Base-by-base conservation (phyloP, 495 filamentous ascomycete genomes). In the Saxophila tyrrhenica region DNA sequence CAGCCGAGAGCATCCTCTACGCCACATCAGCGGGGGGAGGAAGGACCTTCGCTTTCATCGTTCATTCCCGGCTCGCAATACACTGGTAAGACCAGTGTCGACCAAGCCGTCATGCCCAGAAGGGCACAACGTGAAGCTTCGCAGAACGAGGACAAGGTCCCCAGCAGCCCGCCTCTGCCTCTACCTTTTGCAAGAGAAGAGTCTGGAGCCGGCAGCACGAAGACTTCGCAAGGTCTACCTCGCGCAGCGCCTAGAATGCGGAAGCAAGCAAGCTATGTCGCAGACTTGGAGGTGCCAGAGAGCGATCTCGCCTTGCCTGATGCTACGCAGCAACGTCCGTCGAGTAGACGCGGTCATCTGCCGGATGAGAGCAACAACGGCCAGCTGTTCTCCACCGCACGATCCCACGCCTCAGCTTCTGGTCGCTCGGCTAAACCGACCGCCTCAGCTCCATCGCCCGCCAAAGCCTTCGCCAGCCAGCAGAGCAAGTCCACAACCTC, bases 61-160 rank as follows among this genome's bases (percentile, higher is more conserved):
- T 62, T 57, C 25, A 51, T 62, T 0, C 59, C 59, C 15, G 59
- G 59, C 0, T 62, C 59, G 21, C 59, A 62, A 41, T 55, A 62
- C 25, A 54, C 51, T 32, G 59, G 59, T n/a, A 58, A 42, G 46
- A 62, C 55, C 9, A 62, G 59, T 42, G 17, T 54, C 24, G 55
- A 58, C 16, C 54, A 54, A 25, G 42, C 54, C 5, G 11, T 17
- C 2, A 2, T 54, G 2, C 22, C 19, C 21, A 25, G 17, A 3
- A 35, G 32, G 17, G 2, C 51, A n/a, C 5, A 44, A 1, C 10
- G 2, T 16, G 21, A 9, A 23, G 39, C 13, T 11, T 46, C 39
- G 51, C 29, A 35, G 29, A 13, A 35, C 29, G 13, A 13, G 29
- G 29, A 35, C 29, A 35, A 35, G 3, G 17, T 62, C 8, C 54